These are phyloP conservation scores for Geranium incanum DNA, from an alignment of 441 rosid species.

Conservation along the genomic window DNA sequence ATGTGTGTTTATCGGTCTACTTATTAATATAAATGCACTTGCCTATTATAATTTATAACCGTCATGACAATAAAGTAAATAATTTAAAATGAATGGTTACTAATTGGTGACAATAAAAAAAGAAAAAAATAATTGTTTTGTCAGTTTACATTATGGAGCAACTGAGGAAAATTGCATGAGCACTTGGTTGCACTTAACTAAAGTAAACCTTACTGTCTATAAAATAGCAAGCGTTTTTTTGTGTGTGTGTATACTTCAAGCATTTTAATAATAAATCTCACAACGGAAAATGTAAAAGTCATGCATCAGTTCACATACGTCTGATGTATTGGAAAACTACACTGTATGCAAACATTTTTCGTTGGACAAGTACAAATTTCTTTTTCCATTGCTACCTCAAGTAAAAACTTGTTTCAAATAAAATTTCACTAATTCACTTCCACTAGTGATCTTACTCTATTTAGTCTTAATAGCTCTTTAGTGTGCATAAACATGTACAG, in stretches of 20 bases:
- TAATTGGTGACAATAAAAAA: not conserved
- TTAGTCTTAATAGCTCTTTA: not conserved
- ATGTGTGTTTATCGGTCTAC: not conserved
- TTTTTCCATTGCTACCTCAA: not conserved
- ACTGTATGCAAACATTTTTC: not conserved
- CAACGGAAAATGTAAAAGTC: not conserved
- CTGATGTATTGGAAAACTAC: not conserved
- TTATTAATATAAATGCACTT: not conserved
- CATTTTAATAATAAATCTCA: not conserved
- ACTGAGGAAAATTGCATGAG: slow-evolving; percentile 4
- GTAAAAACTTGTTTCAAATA: not conserved
- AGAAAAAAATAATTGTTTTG: not conserved
- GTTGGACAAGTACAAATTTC: not conserved
- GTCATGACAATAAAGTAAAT: not conserved
- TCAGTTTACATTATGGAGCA: not conserved
- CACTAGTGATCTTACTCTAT: not conserved
- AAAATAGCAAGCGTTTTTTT: not conserved
- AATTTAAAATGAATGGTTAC: not conserved
- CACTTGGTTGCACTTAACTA: not conserved
- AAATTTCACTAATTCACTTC: too few relatives aligned
- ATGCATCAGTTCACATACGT: not conserved
- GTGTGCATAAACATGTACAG: not conserved
- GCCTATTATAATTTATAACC: not conserved
- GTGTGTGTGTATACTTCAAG: not conserved
- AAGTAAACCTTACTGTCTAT: not conserved